Conservation (phyloP, 345 rosid genomes). For the Citropsis articulata region DNA sequence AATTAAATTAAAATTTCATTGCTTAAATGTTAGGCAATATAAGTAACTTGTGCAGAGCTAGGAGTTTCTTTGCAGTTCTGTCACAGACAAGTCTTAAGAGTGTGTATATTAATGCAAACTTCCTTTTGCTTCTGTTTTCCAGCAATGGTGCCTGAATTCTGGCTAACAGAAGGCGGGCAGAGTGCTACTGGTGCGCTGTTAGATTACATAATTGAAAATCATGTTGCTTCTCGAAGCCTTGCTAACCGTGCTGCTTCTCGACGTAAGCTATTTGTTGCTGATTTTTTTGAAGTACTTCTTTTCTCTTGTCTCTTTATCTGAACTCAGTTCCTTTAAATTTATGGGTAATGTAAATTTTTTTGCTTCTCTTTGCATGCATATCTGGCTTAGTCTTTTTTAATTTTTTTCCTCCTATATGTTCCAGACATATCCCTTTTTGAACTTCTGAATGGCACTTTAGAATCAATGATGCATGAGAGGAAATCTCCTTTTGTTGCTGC, state of each 20-base stretch:
- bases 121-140: conserved; percentile 17
- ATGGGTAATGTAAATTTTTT: not conserved
- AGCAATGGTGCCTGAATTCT: conserved; percentile 92
- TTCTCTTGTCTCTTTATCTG: not conserved
- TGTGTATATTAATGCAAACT: not conserved
- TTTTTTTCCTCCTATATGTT: conserved; percentile 11
- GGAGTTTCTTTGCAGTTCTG: not conserved
- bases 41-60: not conserved
- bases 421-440: conserved; percentile 78
- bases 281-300: not conserved
- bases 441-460: conserved; percentile 61
- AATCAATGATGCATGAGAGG: conserved; percentile 46
- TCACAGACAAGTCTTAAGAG: not conserved
- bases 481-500: conserved; percentile 81
- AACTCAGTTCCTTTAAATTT: not conserved
- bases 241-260: conserved; percentile 91
- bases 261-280: conserved; percentile 40
- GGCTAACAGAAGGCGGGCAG: conserved; percentile 99
- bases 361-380: not conserved
- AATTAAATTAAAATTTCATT: not conserved
- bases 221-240: conserved; percentile 83
- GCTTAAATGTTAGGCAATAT: not conserved
- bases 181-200: conserved; percentile 97
- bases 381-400: not conserved
- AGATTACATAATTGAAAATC: conserved; percentile 81